These are phyloP conservation scores for Chlorella sp. DNA, from an alignment of 139 green algal genomes.

Conservation along the genomic window DNA sequence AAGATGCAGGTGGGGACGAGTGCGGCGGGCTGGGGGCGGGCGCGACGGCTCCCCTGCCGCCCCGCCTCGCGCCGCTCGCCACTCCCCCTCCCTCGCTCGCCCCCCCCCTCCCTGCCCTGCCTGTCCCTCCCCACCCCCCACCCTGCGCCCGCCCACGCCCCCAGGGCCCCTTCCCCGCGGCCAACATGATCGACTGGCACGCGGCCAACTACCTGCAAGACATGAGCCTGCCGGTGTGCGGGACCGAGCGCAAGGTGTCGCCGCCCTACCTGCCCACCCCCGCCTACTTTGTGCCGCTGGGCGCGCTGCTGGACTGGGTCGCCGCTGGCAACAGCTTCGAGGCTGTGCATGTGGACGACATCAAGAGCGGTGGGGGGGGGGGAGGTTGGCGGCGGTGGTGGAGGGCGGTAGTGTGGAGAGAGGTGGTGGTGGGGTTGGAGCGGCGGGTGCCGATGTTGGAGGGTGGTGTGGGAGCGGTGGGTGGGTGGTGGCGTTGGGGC, in stretches of 20 bases:
- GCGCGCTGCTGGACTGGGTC: conserved; percentile 22
- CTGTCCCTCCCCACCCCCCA: neutral
- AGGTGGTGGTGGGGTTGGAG: too few relatives aligned
- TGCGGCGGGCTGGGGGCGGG: too few relatives aligned
- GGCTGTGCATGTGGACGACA: conserved; percentile 23
- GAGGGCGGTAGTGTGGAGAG: neutral
- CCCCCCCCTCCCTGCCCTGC: neutral
- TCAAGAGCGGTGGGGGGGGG: conserved; percentile 1
- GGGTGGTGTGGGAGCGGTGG: too few relatives aligned
- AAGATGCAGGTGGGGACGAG: conserved; percentile 32
- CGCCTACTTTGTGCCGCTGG: conserved; percentile 40
- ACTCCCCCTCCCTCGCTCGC: neutral
- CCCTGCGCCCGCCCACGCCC: neutral
- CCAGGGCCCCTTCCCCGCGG: conserved; percentile 46
- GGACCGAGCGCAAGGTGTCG: conserved; percentile 49
- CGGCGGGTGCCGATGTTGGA: too few relatives aligned
- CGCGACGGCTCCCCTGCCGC: too few relatives aligned
- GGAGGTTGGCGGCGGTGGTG: neutral
- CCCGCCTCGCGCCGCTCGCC: too few relatives aligned
- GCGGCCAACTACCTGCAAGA: conserved; percentile 36
- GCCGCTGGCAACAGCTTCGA: conserved; percentile 24
- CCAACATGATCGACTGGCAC: conserved; percentile 42
- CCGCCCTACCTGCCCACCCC: conserved; percentile 45
- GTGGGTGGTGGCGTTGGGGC: too few relatives aligned
- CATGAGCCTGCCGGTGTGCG: conserved; percentile 31